These are phyloP conservation scores for Aspergillus ellipticus DNA, from an alignment of 495 filamentous ascomycete genomes.

Conservation along the genomic window DNA sequence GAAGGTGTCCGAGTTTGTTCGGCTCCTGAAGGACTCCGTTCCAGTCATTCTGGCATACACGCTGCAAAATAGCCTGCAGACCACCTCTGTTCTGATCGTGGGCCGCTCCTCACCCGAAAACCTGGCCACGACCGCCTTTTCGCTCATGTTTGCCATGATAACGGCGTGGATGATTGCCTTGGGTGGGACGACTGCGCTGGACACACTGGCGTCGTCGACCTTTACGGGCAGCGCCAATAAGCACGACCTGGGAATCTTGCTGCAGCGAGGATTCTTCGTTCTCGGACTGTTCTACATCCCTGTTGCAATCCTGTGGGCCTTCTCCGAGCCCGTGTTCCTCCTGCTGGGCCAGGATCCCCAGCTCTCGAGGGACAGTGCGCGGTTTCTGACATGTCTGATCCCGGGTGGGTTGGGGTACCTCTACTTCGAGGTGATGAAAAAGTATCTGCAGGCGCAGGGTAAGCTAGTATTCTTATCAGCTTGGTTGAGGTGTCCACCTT, in stretches of 20 bases:
- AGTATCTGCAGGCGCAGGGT: slow-evolving; percentile 90
- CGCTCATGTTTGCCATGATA: slow-evolving; percentile 92
- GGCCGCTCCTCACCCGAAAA: slow-evolving; percentile 78
- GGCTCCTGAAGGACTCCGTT: slow-evolving; percentile 63
- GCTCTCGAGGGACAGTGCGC: slow-evolving; percentile 70
- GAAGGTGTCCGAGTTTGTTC: slow-evolving; percentile 58
- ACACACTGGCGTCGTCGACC: slow-evolving; percentile 81
- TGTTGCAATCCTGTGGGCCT: slow-evolving; percentile 72
- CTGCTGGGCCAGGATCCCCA: slow-evolving; percentile 75
- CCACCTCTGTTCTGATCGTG: slow-evolving; percentile 77
- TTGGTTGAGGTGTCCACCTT: background rate
- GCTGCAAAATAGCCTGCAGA: slow-evolving; percentile 86
- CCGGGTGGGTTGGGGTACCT: slow-evolving; percentile 88
- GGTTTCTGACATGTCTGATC: slow-evolving; percentile 72
- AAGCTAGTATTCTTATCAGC: slow-evolving; percentile 10
- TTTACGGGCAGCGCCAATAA: slow-evolving; percentile 82
- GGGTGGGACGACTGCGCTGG: slow-evolving; percentile 87
- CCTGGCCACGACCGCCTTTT: slow-evolving; percentile 80
- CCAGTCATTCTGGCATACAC: slow-evolving; percentile 88
- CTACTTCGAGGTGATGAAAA: slow-evolving; percentile 90
- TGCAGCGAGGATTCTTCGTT: slow-evolving; percentile 77
- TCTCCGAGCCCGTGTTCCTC: slow-evolving; percentile 71
- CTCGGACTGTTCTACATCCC: slow-evolving; percentile 72
- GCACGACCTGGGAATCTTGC: slow-evolving; percentile 75
- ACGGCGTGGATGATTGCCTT: slow-evolving; percentile 88